These are phyloP conservation scores for Citrus medica DNA, from an alignment of 345 rosid genomes.

Conservation along the genomic window DNA sequence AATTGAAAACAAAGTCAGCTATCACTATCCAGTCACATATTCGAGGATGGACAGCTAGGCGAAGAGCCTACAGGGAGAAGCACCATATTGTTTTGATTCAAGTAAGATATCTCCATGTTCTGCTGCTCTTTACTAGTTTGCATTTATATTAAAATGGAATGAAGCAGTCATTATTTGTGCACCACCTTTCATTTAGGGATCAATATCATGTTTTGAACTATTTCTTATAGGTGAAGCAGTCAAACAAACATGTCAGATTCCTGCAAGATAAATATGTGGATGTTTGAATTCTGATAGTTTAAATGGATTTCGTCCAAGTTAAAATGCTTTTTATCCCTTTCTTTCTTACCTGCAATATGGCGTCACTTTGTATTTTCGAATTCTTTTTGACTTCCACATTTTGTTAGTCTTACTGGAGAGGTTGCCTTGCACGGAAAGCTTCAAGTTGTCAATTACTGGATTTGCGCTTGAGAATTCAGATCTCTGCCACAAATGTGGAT, in stretches of 20 bases:
- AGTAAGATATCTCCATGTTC: slow-evolving; percentile 39
- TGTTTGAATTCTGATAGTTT: background rate
- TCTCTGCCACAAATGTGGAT: slow-evolving; percentile 74
- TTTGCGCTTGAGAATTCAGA: slow-evolving; percentile 61
- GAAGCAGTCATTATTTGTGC: background rate
- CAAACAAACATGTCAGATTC: background rate
- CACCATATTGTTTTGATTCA: slow-evolving; percentile 51
- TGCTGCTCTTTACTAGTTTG: background rate
- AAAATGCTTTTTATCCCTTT: background rate
- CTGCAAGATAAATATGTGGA: background rate
- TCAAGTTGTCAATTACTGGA: slow-evolving; percentile 56
- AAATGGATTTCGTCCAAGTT: background rate
- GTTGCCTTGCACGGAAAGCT: slow-evolving; percentile 64
- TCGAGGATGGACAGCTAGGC: slow-evolving; percentile 60
- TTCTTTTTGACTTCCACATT: slow-evolving; percentile 10
- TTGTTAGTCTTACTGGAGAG: slow-evolving; percentile 82
- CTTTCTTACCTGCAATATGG: background rate
- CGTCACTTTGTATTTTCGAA: background rate
- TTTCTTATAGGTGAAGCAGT: background rate
- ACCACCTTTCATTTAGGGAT: background rate
- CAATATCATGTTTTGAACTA: background rate
- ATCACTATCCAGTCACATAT: slow-evolving; percentile 52
- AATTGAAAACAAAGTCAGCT: slow-evolving; percentile 46
- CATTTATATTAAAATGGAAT: background rate
- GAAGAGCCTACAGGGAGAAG: slow-evolving; percentile 38